phyloP scores from a whole-genome alignment of 305 asterid genomes.

The Plantago lanceolata region DNA sequence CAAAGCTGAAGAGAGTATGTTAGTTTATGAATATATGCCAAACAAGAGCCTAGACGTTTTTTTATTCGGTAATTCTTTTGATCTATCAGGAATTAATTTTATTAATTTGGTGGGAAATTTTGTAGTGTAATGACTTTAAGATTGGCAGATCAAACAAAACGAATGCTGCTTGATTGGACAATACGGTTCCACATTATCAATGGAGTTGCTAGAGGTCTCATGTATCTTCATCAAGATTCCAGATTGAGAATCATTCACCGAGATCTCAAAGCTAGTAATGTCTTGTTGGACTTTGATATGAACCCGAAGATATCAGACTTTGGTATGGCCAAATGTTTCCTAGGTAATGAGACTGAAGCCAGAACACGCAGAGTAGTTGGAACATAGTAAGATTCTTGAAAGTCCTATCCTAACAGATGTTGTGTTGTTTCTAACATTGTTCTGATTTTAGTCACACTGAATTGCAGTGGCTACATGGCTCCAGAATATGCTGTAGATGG shows the following conservation, averaged over 20 bases:
- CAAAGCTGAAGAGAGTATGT: conserved; percentile 4
- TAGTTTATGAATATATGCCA: neutral
- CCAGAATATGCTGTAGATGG: too few relatives aligned
- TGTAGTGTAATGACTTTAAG: neutral
- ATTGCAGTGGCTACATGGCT: conserved; percentile 12
- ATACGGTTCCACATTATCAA: conserved; percentile 6
- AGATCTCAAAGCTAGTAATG: conserved; percentile 11
- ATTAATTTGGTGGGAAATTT: neutral
- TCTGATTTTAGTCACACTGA: neutral
- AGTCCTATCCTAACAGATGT: too few relatives aligned
- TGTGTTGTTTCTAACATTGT: neutral
- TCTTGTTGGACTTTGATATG: conserved; percentile 3
- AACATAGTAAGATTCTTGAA: conserved; percentile 1
- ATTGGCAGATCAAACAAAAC: neutral
- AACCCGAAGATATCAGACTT: conserved; percentile 14
- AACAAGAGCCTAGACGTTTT: conserved; percentile 4
- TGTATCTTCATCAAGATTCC: conserved; percentile 16
- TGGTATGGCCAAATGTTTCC: conserved; percentile 8
- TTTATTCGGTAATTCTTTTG: neutral
- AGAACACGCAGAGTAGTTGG: conserved; percentile 11
- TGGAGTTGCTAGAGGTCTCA: conserved; percentile 14
- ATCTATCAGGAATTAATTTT: neutral
- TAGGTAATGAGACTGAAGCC: conserved; percentile 8
- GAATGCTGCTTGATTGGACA: conserved; percentile 2
- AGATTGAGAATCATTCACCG: conserved; percentile 12